Evolutionary conservation across 257 asterid genomes (phyloP), one percentile per base, ranked within the genome.

Genomic region (Nicotiana knightiana): DNA sequence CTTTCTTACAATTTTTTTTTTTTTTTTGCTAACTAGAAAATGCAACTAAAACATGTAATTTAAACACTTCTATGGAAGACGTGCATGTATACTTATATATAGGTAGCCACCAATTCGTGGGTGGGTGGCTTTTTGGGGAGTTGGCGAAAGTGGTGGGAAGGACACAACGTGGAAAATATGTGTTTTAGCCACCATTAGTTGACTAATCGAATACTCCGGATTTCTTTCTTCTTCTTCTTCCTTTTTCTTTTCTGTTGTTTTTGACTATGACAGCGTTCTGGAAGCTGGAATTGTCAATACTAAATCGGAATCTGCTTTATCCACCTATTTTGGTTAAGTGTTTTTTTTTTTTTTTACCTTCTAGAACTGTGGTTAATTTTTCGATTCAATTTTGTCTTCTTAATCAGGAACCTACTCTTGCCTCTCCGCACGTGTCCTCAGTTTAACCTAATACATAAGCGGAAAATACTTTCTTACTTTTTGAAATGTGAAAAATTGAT

Each of bases 291-390:
- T 26, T 73, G 15, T 73, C 61, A 3, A 48, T 7, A 73, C 7
- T 24, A 71, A 73, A 46, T 5, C 15, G 43, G 39, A 48, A 73
- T 48, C 58, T 73, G 79, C 26, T 46, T 73, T 46, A 26, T 73
- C 61, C 39, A 13, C 39, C 13, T 13, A 13, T 46, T 73, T 73
- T 73, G 24, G 62, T 4, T 24, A 24, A 24, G 1, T 73, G 16
- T 21, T 48, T 46, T 24, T 48, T 26, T 48, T 26, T 21, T 21
- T 21, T 21, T 21, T 6, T 3, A 3, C 61, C 39, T 46, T 46
- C 79, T 73, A 73, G 62, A 73, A 73, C 79, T 46, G 32, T 21
- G 62, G 39, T 73, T 48, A 54, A 48, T 48, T 46, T 73, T 73
- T 12, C 61, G 6, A 73, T 24, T 35, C n/a, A 73, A 48, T 48